Conservation (phyloP, 2,329 filamentous ascomycete genomes). For the Orbilia blumenaviensis region DNA sequence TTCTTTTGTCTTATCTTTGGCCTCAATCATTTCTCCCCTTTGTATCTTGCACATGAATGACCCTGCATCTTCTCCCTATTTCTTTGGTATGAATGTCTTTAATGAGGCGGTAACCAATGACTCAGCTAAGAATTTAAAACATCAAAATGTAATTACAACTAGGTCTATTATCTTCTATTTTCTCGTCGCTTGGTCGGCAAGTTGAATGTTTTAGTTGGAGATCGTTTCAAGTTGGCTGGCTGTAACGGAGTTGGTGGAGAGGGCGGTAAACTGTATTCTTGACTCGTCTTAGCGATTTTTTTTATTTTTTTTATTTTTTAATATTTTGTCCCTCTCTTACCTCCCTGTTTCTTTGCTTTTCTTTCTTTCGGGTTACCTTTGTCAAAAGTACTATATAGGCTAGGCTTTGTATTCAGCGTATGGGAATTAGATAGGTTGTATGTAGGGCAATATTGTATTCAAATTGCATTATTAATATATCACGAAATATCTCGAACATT, state of each 20-base stretch:
- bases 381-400: conserved; percentile 2
- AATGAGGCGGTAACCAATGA: neutral
- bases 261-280: neutral
- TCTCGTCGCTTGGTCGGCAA: neutral
- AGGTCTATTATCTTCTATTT: neutral
- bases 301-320: no score
- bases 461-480: conserved; percentile 11
- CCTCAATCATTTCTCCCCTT: neutral
- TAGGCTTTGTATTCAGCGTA: neutral
- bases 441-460: neutral
- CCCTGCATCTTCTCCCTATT: neutral
- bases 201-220: neutral
- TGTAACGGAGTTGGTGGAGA: conserved; percentile 1
- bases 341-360: neutral
- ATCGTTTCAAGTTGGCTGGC: neutral
- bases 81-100: neutral
- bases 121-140: neutral
- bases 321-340: no score
- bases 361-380: no score
- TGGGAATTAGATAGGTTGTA: conserved; percentile 4
- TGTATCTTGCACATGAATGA: neutral
- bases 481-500: neutral
- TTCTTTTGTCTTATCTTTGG: no score
- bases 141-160: neutral
- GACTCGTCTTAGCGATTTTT: conserved; percentile 30